Evolutionary conservation across 352 stramenopile species (phyloP), one percentile per base, ranked within the genome.

Genomic region (Blastocystis sp.): DNA sequence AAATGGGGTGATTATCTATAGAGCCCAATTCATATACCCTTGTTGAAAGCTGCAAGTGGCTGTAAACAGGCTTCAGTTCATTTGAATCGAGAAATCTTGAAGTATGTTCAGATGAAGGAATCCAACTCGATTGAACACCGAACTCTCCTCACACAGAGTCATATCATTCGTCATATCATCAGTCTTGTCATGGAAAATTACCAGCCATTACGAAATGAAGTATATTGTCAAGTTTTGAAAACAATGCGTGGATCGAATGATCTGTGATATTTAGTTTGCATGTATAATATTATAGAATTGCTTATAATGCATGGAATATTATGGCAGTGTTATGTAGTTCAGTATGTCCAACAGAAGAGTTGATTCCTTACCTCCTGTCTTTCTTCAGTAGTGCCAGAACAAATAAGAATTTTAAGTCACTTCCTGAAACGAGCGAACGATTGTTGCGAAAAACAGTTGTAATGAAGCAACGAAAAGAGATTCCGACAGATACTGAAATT

Each of bases 171-270:
- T 13, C n/a, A 37, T 24, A 84, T 84, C 73, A 13, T 84, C 33
- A 42, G 42, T 27, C n/a, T 84, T 5, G 73, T 68, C 15, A 84
- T 84, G 73, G 73, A 84, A 1, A 66, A 68, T 57, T 84, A 84
- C 33, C 73, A 68, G 33, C 33, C 27, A 48, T 57, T 84, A 6
- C 44, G 73, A 22, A 84, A 84, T 57, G 73, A 84, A 30, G 51
- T 84, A 13, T 84, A 84, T 48, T 84, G 73, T 44, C 73, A 84
- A 27, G 30, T 84, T 4, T 33, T 84, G 73, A 84, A 84, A n/a
- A 64, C 51, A 22, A 64, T 84, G 33, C n/a, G 33, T 24, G 64
- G 64, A 19, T 76, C 64, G 6, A 37, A 37, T n/a, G 64, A 76
- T 15, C 4, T 37, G 64, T 76, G 5, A 48, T 9, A 37, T 5